Evolutionary conservation across 139 green algal species (phyloP).

Genomic region (Coelastrella sp.): DNA sequence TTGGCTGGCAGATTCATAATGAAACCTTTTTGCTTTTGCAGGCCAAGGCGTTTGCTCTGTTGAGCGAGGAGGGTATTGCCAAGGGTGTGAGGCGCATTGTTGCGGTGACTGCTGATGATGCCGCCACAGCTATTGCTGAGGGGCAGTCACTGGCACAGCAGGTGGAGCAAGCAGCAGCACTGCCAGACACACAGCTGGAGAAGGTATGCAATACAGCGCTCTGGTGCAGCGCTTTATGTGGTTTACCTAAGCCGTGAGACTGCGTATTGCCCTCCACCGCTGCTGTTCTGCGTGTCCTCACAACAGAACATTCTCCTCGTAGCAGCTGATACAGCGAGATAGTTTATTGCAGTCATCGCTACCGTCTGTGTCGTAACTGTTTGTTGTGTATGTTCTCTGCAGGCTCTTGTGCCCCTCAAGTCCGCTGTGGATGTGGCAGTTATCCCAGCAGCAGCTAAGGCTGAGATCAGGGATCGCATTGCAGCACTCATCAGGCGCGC

Average conservation of each 20-base stretch:
- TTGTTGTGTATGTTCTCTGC: background rate
- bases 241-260: too few relatives aligned
- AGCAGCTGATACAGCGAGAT: background rate
- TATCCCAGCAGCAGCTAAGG: constrained; percentile 85
- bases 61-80: constrained; percentile 97
- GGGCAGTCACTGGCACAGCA: constrained; percentile 71
- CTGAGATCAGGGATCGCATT: constrained; percentile 76
- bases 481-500: constrained; percentile 66
- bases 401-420: constrained; percentile 45
- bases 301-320: too few relatives aligned
- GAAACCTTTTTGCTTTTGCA: too few relatives aligned
- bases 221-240: too few relatives aligned
- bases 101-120: constrained; percentile 86
- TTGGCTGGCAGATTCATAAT: too few relatives aligned
- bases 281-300: too few relatives aligned
- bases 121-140: constrained; percentile 75
- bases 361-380: background rate
- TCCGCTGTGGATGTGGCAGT: constrained; percentile 54
- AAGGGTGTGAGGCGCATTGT: constrained; percentile 95
- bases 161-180: constrained; percentile 56
- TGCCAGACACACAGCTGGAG: constrained; percentile 67
- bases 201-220: constrained; percentile 42
- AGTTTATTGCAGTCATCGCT: too few relatives aligned
- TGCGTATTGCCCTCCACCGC: too few relatives aligned
- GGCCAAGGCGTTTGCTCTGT: constrained; percentile 90